phyloP scores from a whole-genome alignment of 129 eudicot genomes.

The Chrysanthemum lavandulifolium region DNA sequence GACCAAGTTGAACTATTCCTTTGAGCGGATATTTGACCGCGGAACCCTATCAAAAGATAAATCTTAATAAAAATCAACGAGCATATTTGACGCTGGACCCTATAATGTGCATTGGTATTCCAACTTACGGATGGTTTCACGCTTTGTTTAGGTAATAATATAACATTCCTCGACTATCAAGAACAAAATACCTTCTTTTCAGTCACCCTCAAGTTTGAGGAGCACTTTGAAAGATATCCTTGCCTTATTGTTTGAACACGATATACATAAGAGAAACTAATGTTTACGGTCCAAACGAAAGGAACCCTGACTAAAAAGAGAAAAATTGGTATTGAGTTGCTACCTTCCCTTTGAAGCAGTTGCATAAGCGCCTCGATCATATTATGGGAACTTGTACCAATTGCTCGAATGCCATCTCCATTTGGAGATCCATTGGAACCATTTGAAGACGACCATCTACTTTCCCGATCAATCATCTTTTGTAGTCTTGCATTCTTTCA shows the following conservation, averaged over 20 bases:
- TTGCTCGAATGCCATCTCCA: too few relatives aligned
- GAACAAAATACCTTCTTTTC: slow-evolving; percentile 94
- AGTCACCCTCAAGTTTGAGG: slow-evolving; percentile 84
- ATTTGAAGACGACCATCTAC: too few relatives aligned
- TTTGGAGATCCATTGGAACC: too few relatives aligned
- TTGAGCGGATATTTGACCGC: too few relatives aligned
- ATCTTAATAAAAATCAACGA: slow-evolving; percentile 23
- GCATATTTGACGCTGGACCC: background rate
- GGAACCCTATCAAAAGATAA: too few relatives aligned
- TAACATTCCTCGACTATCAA: slow-evolving; percentile 85
- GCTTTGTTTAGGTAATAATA: slow-evolving; percentile 81
- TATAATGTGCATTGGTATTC: too few relatives aligned
- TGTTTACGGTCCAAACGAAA: background rate
- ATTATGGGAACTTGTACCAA: too few relatives aligned
- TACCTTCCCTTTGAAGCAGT: slow-evolving; percentile 80
- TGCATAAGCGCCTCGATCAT: slow-evolving; percentile 78
- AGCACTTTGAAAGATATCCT: slow-evolving; percentile 83
- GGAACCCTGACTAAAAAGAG: background rate
- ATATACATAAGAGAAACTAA: background rate
- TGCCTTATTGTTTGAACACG: slow-evolving; percentile 93
- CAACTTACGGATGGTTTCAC: slow-evolving; percentile 77
- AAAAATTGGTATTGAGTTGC: slow-evolving; percentile 16
- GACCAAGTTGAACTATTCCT: too few relatives aligned
- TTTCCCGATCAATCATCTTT: slow-evolving; percentile 20
- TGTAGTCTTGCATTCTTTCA: slow-evolving; percentile 92